Percentiles rank a stretch among this genome's conserved stretches.
phyloP scores from a whole-genome alignment of 257 asterid species.

The Solanum medicagineum region DNA sequence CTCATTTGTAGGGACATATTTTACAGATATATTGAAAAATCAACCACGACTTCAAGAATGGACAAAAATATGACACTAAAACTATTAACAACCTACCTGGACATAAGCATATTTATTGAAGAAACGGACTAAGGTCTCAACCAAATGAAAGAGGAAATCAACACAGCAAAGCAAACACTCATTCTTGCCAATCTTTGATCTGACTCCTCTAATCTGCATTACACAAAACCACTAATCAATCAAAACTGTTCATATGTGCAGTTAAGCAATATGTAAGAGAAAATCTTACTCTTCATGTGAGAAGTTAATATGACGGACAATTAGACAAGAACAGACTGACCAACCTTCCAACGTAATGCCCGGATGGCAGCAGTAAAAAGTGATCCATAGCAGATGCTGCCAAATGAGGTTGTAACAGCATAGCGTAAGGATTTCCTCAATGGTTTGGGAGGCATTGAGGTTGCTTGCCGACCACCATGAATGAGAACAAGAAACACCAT shows the following conservation, averaged over 20 bases:
- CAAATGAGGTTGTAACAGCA: constrained; percentile 87
- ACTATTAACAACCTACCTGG: constrained; percentile 42
- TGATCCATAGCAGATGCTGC: constrained; percentile 97
- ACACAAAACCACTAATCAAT: background rate
- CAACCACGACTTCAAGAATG: background rate
- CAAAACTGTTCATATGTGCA: background rate
- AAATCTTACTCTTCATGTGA: background rate
- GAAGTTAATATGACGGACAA: background rate
- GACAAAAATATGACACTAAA: background rate
- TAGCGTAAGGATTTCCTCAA: constrained; percentile 50
- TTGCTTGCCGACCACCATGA: constrained; percentile 75
- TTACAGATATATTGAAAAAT: background rate
- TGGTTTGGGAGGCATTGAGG: constrained; percentile 81
- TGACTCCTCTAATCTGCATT: constrained; percentile 84
- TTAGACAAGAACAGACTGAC: constrained; percentile 2
- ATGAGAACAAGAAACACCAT: constrained; percentile 81
- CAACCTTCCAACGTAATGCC: constrained; percentile 93
- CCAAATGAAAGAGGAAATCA: constrained; percentile 84
- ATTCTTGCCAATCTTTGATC: constrained; percentile 90
- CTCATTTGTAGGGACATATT: background rate
- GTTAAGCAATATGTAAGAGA: background rate
- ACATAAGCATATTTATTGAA: constrained; percentile 97
- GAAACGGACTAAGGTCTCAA: constrained; percentile 92
- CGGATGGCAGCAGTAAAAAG: constrained; percentile 97
- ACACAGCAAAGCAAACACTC: constrained; percentile 97